phyloP scores from a whole-genome alignment of 1,284 basidiomycete genomes.

The Chalciporus piperatoides region DNA sequence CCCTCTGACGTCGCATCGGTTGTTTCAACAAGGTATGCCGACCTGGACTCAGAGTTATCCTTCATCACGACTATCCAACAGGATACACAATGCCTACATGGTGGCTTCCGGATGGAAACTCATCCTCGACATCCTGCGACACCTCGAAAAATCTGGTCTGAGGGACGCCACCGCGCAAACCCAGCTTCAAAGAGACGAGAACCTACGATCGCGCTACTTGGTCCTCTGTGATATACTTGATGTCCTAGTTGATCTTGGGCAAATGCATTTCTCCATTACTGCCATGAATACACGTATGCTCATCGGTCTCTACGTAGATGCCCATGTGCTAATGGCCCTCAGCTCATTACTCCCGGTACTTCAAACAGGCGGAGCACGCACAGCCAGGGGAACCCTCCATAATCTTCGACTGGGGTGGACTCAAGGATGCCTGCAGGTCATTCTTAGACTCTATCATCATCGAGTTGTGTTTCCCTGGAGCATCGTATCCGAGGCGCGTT shows the following conservation, averaged over 20 bases:
- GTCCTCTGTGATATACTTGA: constrained; percentile 60
- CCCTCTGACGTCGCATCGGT: constrained; percentile 51
- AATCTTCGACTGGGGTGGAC: constrained; percentile 57
- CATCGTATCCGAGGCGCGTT: constrained; percentile 58
- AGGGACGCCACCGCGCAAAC: constrained; percentile 48
- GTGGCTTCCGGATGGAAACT: constrained; percentile 73
- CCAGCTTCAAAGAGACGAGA: constrained; percentile 47
- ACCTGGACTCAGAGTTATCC: constrained; percentile 2
- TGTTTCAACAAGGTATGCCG: constrained; percentile 53
- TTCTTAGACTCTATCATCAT: constrained; percentile 78
- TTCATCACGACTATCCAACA: constrained; percentile 27
- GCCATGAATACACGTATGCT: constrained; percentile 62
- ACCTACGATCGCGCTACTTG: constrained; percentile 57
- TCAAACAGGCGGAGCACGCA: constrained; percentile 45
- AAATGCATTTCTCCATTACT: constrained; percentile 59
- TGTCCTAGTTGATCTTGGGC: constrained; percentile 53
- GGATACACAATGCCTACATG: constrained; percentile 75
- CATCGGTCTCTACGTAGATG: constrained; percentile 6
- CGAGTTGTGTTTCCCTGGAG: constrained; percentile 68
- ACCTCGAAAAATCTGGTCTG: constrained; percentile 50
- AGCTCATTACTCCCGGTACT: constrained; percentile 69
- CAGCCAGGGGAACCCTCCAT: constrained; percentile 43
- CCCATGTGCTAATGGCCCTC: constrained; percentile 14
- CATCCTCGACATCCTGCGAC: constrained; percentile 50
- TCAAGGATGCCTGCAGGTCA: constrained; percentile 62